Evolutionary conservation across 352 stramenopile species (phyloP).

Genomic region (Aphanomyces astaci): DNA sequence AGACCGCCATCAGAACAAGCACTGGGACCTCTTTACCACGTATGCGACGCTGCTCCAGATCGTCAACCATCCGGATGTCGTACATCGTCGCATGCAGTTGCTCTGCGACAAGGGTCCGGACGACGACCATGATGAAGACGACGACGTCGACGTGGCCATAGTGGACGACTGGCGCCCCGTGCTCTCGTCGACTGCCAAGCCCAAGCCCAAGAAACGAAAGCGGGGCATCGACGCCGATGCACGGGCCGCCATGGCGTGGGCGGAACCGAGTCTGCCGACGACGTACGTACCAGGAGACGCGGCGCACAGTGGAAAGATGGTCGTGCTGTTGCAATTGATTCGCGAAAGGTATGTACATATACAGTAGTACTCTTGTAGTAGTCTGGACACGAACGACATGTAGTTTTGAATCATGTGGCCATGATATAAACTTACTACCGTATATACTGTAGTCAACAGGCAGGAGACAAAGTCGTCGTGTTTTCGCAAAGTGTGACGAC

Average conservation of each 20-base stretch:
- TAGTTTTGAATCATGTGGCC: no score
- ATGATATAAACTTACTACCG: no score
- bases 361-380: neutral
- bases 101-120: constrained; percentile 31
- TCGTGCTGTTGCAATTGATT: constrained; percentile 60
- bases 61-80: constrained; percentile 86
- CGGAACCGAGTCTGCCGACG: neutral
- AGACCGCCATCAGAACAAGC: constrained; percentile 30
- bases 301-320: constrained; percentile 78
- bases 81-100: constrained; percentile 60
- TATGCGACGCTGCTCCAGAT: constrained; percentile 74
- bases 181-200: constrained; percentile 7
- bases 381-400: neutral
- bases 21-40: constrained; percentile 59
- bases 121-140: constrained; percentile 30
- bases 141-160: constrained; percentile 23
- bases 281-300: constrained; percentile 43
- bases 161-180: neutral
- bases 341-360: constrained; percentile 45
- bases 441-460: constrained; percentile 11
- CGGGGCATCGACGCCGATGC: neutral
- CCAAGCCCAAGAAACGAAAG: constrained; percentile 21
- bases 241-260: neutral
- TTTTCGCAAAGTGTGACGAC: constrained; percentile 85
- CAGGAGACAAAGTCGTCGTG: constrained; percentile 78